These are phyloP conservation scores for Sporothrix globosa DNA, from an alignment of 2,329 filamentous ascomycete genomes.

Conservation along the genomic window DNA sequence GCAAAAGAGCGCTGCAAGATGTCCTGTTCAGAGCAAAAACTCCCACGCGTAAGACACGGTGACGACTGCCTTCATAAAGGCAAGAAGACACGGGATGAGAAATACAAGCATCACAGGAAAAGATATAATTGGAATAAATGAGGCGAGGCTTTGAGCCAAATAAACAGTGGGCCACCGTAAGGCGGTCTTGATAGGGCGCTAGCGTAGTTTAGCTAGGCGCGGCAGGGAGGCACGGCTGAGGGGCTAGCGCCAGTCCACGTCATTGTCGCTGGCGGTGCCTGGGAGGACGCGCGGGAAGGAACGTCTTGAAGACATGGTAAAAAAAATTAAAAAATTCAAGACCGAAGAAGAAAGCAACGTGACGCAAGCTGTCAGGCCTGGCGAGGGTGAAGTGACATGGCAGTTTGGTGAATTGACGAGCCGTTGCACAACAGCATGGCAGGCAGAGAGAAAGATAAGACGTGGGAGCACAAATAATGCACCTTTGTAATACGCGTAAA, in stretches of 20 bases:
- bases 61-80: background rate
- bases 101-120: background rate
- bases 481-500: background rate
- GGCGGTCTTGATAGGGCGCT: background rate
- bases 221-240: slow-evolving; percentile 2
- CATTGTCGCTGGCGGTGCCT: slow-evolving; percentile 18
- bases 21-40: background rate
- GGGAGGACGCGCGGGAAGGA: background rate
- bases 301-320: background rate
- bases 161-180: slow-evolving; percentile 17
- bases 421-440: background rate
- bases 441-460: no score
- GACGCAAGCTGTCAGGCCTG: slow-evolving; percentile 13
- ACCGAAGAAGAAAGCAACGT: background rate
- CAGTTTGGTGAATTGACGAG: background rate
- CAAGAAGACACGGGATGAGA: background rate
- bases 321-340: background rate
- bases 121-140: background rate
- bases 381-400: background rate
- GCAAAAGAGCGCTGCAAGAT: background rate
- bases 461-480: no score
- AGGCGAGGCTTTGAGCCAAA: slow-evolving; percentile 1
- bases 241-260: slow-evolving; percentile 21
- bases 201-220: background rate
- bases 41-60: background rate